Evolutionary conservation across 148 eudicot species (phyloP).

Genomic region (Agrostemma githago): DNA sequence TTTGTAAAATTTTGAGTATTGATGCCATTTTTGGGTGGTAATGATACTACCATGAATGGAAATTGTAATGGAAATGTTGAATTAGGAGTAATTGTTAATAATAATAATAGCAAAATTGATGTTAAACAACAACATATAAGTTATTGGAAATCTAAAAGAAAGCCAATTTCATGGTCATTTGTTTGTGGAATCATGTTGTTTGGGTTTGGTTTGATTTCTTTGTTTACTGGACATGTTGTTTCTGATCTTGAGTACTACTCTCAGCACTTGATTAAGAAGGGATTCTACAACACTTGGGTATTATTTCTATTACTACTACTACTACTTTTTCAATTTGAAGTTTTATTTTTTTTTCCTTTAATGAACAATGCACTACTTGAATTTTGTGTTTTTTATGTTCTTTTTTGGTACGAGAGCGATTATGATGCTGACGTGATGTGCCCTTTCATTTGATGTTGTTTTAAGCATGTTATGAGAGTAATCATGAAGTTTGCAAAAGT

Average conservation of each 20-base stretch:
- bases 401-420: too few relatives aligned
- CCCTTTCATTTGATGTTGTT: neutral
- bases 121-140: constrained; percentile 23
- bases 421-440: neutral
- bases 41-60: constrained; percentile 11
- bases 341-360: neutral
- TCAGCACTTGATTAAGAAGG: constrained; percentile 57
- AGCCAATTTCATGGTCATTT: constrained; percentile 58
- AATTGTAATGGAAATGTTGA: constrained; percentile 12
- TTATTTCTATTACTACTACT: neutral
- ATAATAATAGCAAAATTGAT: neutral
- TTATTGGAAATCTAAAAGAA: constrained; percentile 39
- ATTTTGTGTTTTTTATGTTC: neutral
- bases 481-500: neutral
- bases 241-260: constrained; percentile 95
- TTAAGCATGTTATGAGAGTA: neutral
- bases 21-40: constrained; percentile 9
- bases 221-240: constrained; percentile 88
- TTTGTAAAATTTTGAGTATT: neutral
- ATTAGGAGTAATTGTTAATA: neutral
- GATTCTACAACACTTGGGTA: constrained; percentile 54
- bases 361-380: neutral
- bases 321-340: neutral
- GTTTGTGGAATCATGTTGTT: constrained; percentile 84
- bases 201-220: constrained; percentile 76